Evolutionary conservation across 2,329 filamentous ascomycete genomes (phyloP).

Genomic region (Fusarium piperis): DNA sequence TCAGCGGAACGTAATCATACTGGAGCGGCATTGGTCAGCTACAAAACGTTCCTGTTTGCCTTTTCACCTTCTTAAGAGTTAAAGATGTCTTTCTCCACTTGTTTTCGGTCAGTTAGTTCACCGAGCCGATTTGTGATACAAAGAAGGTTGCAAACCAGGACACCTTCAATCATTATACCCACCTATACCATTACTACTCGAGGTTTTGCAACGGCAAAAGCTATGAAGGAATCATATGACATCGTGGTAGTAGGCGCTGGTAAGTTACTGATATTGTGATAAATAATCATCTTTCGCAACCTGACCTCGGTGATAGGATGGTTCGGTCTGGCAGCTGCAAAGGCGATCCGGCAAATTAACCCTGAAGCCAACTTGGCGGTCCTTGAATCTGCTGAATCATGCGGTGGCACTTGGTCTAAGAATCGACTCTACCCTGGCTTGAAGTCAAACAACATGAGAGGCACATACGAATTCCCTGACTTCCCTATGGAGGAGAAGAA

Average conservation of each 20-base stretch:
- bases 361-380: slow-evolving; percentile 58
- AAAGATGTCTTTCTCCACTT: not conserved
- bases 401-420: slow-evolving; percentile 70
- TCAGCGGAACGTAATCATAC: not conserved
- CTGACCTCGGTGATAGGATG: slow-evolving; percentile 48
- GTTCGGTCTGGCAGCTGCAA: slow-evolving; percentile 62
- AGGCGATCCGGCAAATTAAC: slow-evolving; percentile 61
- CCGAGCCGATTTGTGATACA: not conserved
- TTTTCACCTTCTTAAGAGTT: not conserved
- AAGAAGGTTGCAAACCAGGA: not conserved
- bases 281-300: not conserved
- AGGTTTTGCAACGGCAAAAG: not conserved
- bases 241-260: slow-evolving; percentile 39
- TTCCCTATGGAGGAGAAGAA: slow-evolving; percentile 65
- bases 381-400: slow-evolving; percentile 59
- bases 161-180: not conserved
- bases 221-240: slow-evolving; percentile 32
- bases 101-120: not conserved
- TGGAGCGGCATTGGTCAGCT: not conserved
- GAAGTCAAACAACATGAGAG: slow-evolving; percentile 71
- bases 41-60: not conserved
- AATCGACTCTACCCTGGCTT: slow-evolving; percentile 68
- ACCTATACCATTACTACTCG: not conserved
- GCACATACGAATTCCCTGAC: slow-evolving; percentile 71
- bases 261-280: not conserved